Evolutionary conservation across 2,329 filamentous ascomycete genomes (phyloP).

Genomic region (Aspergillus oerlinghausenensis): DNA sequence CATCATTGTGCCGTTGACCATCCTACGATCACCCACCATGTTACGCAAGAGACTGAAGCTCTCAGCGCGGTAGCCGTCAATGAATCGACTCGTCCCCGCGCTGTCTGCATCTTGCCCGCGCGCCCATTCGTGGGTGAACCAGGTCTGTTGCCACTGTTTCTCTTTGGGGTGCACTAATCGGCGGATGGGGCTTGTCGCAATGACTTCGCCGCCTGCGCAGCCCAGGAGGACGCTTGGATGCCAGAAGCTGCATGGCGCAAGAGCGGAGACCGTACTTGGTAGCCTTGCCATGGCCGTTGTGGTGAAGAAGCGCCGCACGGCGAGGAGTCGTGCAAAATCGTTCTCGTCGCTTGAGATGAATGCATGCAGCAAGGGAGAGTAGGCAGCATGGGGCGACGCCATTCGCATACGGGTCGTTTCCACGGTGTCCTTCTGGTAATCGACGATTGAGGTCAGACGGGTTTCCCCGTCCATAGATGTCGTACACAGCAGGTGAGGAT

Average conservation of each 20-base stretch:
- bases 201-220: conserved; percentile 48
- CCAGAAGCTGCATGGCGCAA: conserved; percentile 35
- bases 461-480: conserved; percentile 53
- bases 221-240: conserved; percentile 54
- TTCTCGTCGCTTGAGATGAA: conserved; percentile 54
- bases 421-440: conserved; percentile 42
- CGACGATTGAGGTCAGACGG: conserved; percentile 51
- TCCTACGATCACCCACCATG: conserved; percentile 26
- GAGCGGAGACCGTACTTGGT: conserved; percentile 29
- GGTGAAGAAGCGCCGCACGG: conserved; percentile 51
- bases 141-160: conserved; percentile 50
- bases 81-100: conserved; percentile 39
- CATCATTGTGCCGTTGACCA: conserved; percentile 29
- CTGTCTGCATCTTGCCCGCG: conserved; percentile 21
- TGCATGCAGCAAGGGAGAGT: conserved; percentile 52
- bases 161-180: conserved; percentile 49
- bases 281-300: conserved; percentile 47
- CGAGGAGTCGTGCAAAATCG: conserved; percentile 46
- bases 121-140: conserved; percentile 57
- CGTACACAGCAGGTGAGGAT: conserved; percentile 50
- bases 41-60: conserved; percentile 29
- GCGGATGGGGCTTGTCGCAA: conserved; percentile 49
- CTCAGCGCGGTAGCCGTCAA: conserved; percentile 42
- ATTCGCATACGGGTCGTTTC: conserved; percentile 48
- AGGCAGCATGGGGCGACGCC: conserved; percentile 46